Base-by-base conservation (phyloP, 2,329 filamentous ascomycete species). In the Rhytidhysteron rufulum region DNA sequence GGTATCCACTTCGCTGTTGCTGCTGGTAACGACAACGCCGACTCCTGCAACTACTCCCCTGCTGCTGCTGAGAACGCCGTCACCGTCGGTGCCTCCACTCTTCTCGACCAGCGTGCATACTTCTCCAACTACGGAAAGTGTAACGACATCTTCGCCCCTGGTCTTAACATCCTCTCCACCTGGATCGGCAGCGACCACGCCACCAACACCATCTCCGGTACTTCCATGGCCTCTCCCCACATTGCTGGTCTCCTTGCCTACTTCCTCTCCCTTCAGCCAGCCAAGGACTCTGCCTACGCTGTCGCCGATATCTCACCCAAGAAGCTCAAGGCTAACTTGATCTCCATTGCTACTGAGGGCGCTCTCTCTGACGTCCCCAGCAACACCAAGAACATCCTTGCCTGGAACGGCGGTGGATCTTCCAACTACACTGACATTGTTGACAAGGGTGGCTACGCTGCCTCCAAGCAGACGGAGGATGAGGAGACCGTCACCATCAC, bases 81-180 rank as follows among this genome's bases (percentile, higher is more conserved):
- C 67, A 98, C 93, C 43, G 93, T 98, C 50, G 94, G 91, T 71
- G 93, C 93, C 54, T 95, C 89, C 33, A 93, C 88, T 55, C 81
- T 98, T 45, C 82, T 85, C 61, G 93, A 98, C 66, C 88, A 88
- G 78, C 91, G 93, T 72, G 93, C 93, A 52, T 98, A 97, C 82
- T 98, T 98, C 83, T 98, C 94, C 82, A 98, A 98, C 86, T 97
- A 84, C 71, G 93, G 93, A 70, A 93, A 91, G 79, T 98, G 93
- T 81, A 95, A 91, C 68, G 93, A 98, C 72, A 95, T 98, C 78
- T 98, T 98, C 62, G 93, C 90, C 49, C 93, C 93, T 46, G 93
- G 93, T 63, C 79, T 96, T 61, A 95, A 89, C 83, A 95, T 98
- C 60, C 81, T 88, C 59, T 98, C 93, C 52, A 97, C 93, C 68